Base-by-base conservation (phyloP, 805 yeast species). In the Torulaspora franciscae region DNA sequence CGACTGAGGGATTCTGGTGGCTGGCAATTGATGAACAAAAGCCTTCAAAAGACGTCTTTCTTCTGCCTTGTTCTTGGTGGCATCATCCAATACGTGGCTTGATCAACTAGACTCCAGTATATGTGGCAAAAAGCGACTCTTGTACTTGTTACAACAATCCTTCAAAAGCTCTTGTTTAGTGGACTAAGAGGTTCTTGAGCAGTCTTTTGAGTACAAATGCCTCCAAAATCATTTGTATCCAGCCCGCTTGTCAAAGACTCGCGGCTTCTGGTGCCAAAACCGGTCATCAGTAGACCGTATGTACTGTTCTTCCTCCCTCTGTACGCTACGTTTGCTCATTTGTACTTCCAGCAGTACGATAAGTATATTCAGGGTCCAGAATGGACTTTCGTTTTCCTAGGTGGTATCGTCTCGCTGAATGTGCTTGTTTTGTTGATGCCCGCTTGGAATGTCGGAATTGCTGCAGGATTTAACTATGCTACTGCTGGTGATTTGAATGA, bases 351-450 rank as follows among this genome's bases (percentile, higher is more conserved):
- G 48, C 78, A 81, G 46, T 91, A 91, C 65, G 98, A 91, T 46
- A 71, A 68, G 46, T 86, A 86, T 62, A 84, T 91, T 58, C 84
- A 76, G 36, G 96, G 96, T 22, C 76, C 83, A 37, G 99, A 91
- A 68, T 93, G 99, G 98, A 93, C 98, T 0, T 87, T 86, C 64
- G 93, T 91, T 29, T 90, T 79, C 59, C 70, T 88, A 19, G 83
- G 95, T 48, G 65, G 89, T 5, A 72, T 90, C 41, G 64, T 83
- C 29, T 79, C 96, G 2, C 49, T 84, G 47, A 95, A 91, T 61
- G 69, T 81, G 35, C 70, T 91, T 62, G 70, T 91, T 46, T 76
- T 89, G 83, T 76, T 91, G 64, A 77, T 88, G 78, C 96, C 98
- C n/a, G 83, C 84, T 58, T 91, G 99, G 99, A 88, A 81, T 61